Evolutionary conservation across 177 flowering plant genomes (phyloP), one percentile per base, ranked within the genome.

Genomic region (Tripterygium wilfordii): DNA sequence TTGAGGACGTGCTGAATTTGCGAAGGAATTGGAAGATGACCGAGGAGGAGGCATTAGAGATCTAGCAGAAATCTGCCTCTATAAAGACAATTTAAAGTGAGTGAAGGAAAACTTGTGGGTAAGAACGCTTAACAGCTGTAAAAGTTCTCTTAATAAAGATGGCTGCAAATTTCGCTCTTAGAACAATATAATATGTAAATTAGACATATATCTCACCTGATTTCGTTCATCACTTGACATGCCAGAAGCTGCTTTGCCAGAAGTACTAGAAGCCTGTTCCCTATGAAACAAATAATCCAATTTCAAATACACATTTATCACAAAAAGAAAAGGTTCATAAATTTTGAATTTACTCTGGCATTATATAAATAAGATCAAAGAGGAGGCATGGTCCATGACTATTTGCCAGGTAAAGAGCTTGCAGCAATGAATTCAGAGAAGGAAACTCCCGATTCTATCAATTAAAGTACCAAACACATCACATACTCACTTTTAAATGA

Each of bases 141-240:
- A n/a, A n/a, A n/a, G n/a, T n/a, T n/a, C n/a, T n/a, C n/a, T n/a
- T n/a, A n/a, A n/a, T n/a, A n/a, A n/a, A n/a, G n/a, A n/a, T n/a
- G n/a, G n/a, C n/a, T n/a, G n/a, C n/a, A n/a, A n/a, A n/a, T n/a
- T n/a, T n/a, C n/a, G n/a, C n/a, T n/a, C n/a, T n/a, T n/a, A n/a
- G n/a, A n/a, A 8, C 30, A 25, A 9, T 25, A 18, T 8, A 42
- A 42, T 42, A 15, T 3, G 36, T 4, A 46, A 18, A 44, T 20
- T 40, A 44, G 47, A 46, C 2, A 21, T 9, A 27, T 44, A 18
- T n/a, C n/a, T n/a, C n/a, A 92, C 98, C 96, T 86, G 97, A 71
- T 80, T 86, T 47, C 78, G 80, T 66, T 89, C 97, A 61, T 92
- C 99, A 64, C 97, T 88, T n/a, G 99, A 89, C 87, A 84, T 77